Evolutionary conservation across 1,139 yeast genomes (phyloP), one percentile per base, ranked within the genome.

Genomic region (Kodamaea plutei): DNA sequence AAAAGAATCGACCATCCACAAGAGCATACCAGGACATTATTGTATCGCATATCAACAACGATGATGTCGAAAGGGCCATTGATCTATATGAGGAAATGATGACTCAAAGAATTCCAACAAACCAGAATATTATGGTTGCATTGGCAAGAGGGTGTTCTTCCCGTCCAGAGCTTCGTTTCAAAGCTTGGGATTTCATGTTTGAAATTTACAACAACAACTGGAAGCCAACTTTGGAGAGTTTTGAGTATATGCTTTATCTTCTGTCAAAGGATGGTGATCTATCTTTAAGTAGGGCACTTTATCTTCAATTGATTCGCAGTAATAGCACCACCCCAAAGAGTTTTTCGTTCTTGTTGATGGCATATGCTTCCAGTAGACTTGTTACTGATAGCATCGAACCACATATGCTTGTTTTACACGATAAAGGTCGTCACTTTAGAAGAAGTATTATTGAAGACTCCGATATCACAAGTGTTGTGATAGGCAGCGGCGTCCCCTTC

Each of bases 251-350:
- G 77, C 65, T 89, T 54, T 73, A 79, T 40, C 57, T 89, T 25
- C 76, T 93, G 8, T 81, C 89, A 0, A 69, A 68, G 35, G 89
- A 89, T 43, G 93, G 95, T 0, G 96, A 91, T 52, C 58, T 84
- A 16, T 66, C 79, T 6, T 64, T 88, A 33, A 68, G 88, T 1
- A 68, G 98, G 43, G 87, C 91, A 0, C 56, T 89, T 25, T 82
- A 79, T 52, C 61, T 66, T 31, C 77, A 74, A 43, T 63, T 81
- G 38, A 65, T 72, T 35, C 59, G 64, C 28, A 58, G 65, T 21
- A 49, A 58, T 43, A 44, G 75, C 2, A 58, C 66, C 1, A 52
- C 64, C 1, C 40, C 50, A 9, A 59, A 65, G 32, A 57, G 82
- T 4, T 67, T 80, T 39, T 69, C 73, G 8, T 73, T 73, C 41